These are phyloP conservation scores for Komagataella ulmi DNA, from an alignment of 805 yeast genomes.

Conservation along the genomic window DNA sequence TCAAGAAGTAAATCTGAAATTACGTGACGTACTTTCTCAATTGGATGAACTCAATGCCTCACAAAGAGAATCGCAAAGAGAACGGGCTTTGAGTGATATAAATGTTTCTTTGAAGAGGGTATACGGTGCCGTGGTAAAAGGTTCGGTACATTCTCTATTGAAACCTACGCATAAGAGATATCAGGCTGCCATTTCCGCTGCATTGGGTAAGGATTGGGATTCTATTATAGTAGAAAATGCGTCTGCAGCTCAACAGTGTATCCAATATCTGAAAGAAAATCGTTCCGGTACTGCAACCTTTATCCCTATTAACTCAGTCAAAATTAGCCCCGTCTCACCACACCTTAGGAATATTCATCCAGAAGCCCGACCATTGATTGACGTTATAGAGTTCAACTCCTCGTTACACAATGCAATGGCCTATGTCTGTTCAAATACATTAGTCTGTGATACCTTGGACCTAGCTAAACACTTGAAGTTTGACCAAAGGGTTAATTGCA, in stretches of 20 bases:
- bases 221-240: conserved; percentile 74
- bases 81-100: conserved; percentile 59
- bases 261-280: conserved; percentile 71
- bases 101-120: conserved; percentile 53
- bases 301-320: conserved; percentile 75
- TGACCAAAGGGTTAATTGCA: conserved; percentile 41
- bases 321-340: conserved; percentile 37
- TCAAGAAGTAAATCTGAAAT: conserved; percentile 44
- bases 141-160: conserved; percentile 68
- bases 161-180: conserved; percentile 63
- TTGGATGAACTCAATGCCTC: conserved; percentile 65
- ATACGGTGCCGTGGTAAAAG: conserved; percentile 70
- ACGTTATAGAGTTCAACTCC: conserved; percentile 59
- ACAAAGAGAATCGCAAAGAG: conserved; percentile 64
- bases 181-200: conserved; percentile 61
- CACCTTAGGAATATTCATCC: conserved; percentile 38
- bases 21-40: conserved; percentile 44
- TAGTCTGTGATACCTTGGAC: conserved; percentile 60
- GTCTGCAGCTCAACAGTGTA: conserved; percentile 60
- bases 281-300: conserved; percentile 78
- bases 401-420: conserved; percentile 64
- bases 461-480: conserved; percentile 66
- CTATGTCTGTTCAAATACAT: conserved; percentile 66
- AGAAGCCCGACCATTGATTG: conserved; percentile 55
- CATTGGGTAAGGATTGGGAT: conserved; percentile 69